Percentiles rank a stretch among this genome's conserved stretches.
Evolutionary conservation across 1,284 basidiomycete genomes (phyloP).

Genomic region (Cryptococcus sp.): DNA sequence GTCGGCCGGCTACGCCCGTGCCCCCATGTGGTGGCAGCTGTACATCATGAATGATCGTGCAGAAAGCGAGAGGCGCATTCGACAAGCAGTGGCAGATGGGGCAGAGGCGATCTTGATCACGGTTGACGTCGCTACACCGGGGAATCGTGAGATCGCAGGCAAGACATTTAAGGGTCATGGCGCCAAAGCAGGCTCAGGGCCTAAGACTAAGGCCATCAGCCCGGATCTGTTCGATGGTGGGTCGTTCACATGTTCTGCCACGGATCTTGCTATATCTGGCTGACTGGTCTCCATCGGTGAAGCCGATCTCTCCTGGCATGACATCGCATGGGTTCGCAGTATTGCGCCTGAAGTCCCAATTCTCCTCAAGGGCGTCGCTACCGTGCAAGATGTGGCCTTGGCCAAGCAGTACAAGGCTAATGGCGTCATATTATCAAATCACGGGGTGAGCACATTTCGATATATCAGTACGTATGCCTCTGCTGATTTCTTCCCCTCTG

Average conservation of each 20-base stretch:
- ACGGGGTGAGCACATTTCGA: conserved; percentile 23
- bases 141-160: conserved; percentile 6
- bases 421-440: conserved; percentile 37
- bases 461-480: no score
- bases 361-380: conserved; percentile 6
- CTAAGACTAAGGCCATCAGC: no score
- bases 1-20: background rate
- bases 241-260: no score
- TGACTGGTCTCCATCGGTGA: no score
- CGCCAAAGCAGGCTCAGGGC: no score
- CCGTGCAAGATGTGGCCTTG: conserved; percentile 46
- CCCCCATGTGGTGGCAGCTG: conserved; percentile 8
- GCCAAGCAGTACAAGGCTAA: conserved; percentile 47
- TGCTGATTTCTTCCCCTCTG: background rate
- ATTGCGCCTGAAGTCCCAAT: conserved; percentile 4
- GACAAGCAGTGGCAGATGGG: conserved; percentile 3
- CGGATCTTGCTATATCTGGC: no score
- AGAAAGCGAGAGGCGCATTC: conserved; percentile 2
- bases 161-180: background rate
- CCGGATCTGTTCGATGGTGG: no score
- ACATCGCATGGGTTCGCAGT: no score
- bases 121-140: conserved; percentile 7
- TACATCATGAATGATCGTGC: conserved; percentile 9
- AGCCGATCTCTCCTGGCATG: no score
- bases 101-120: conserved; percentile 8